These are phyloP conservation scores for Ogataea pilisensis DNA, from an alignment of 805 yeast species.

Conservation along the genomic window DNA sequence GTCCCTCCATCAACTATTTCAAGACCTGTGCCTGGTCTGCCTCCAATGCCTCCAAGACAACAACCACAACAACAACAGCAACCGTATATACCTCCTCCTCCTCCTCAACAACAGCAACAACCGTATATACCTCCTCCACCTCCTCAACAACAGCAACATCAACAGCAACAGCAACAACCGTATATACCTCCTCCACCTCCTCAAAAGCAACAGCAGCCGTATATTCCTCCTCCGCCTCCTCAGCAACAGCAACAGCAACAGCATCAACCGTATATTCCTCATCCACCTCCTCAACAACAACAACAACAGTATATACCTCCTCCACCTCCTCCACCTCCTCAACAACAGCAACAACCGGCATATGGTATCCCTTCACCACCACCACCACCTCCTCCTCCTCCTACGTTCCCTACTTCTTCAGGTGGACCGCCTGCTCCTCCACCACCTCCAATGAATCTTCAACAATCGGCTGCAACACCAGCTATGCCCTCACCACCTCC, in stretches of 20 bases:
- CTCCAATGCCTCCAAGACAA: conserved; percentile 10
- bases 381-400: conserved; percentile 37
- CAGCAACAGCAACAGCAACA: conserved; percentile 4
- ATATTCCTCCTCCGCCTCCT: conserved; percentile 23
- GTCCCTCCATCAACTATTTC: conserved; percentile 9
- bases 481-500: conserved; percentile 27
- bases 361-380: too few species aligned
- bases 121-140: conserved; percentile 23
- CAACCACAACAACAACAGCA: conserved; percentile 10
- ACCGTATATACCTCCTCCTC: conserved; percentile 6
- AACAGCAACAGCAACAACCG: conserved; percentile 2
- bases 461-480: conserved; percentile 11
- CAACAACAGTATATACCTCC: conserved; percentile 22
- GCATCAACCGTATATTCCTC: conserved; percentile 6
- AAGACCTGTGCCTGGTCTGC: conserved; percentile 9
- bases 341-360: not conserved
- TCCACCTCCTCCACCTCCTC: conserved; percentile 10
- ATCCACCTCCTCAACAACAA: conserved; percentile 4
- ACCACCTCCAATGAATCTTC: conserved; percentile 27
- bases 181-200: conserved; percentile 26
- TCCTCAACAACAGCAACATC: conserved; percentile 17
- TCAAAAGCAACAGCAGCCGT: conserved; percentile 3
- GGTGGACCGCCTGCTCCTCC: conserved; percentile 6
- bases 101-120: conserved; percentile 19
- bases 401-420: conserved; percentile 24